phyloP scores from a whole-genome alignment of 2,329 filamentous ascomycete species.

The Fusarium sp. region DNA sequence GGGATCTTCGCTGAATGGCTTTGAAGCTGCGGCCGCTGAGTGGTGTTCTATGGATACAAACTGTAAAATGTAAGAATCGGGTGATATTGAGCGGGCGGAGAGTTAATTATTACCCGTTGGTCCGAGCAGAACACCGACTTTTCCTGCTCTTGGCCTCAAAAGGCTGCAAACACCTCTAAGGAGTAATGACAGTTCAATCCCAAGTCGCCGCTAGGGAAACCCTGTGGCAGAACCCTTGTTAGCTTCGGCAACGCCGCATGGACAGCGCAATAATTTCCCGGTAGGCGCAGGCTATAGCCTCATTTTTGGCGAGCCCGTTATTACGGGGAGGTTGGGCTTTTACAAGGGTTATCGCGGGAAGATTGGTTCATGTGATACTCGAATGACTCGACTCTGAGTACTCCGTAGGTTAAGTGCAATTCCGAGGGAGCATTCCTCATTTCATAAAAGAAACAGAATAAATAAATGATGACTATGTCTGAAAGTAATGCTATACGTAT shows the following conservation, averaged over 20 bases:
- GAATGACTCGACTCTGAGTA: background rate
- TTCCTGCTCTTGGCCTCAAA: conserved; percentile 24
- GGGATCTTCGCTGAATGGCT: conserved; percentile 51
- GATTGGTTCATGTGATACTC: background rate
- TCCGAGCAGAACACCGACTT: conserved; percentile 18
- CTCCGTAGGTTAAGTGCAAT: no score
- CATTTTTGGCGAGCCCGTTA: background rate
- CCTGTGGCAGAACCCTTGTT: background rate
- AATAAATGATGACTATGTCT: no score
- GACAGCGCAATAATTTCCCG: background rate
- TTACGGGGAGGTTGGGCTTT: background rate
- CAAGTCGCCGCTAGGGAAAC: conserved; percentile 24
- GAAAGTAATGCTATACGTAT: background rate
- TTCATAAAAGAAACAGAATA: background rate
- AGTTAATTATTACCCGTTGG: background rate
- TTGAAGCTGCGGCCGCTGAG: conserved; percentile 53
- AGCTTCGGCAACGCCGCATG: background rate
- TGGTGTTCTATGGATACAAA: conserved; percentile 41
- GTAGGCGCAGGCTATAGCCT: background rate
- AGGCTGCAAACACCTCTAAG: conserved; percentile 3
- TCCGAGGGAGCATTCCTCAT: fast-evolving
- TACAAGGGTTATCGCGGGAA: background rate
- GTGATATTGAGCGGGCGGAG: background rate
- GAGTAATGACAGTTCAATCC: background rate
- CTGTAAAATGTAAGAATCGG: background rate